Evolutionary conservation across 179 eudicot genomes (phyloP).

Genomic region (Silene noctiflora): DNA sequence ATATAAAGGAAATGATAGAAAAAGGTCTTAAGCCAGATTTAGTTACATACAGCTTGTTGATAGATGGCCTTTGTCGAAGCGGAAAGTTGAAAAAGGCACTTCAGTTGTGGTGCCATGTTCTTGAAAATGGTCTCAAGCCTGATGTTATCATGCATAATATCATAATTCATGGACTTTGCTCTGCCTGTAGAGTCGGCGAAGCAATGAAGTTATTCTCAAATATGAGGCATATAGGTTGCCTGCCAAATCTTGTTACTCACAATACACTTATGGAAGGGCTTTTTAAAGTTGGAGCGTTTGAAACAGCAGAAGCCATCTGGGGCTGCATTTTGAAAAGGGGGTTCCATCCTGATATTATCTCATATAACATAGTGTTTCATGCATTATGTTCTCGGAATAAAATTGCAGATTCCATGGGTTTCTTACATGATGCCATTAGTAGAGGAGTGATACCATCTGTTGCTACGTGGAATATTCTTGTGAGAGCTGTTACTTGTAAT

Average conservation of each 20-base stretch:
- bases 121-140: constrained; percentile 60
- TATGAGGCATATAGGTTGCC: constrained; percentile 47
- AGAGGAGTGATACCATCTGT: constrained; percentile 54
- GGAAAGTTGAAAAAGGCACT: constrained; percentile 62
- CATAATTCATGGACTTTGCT: constrained; percentile 78
- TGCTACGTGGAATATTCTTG: constrained; percentile 77
- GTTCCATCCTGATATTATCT: constrained; percentile 69
- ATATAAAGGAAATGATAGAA: constrained; percentile 74
- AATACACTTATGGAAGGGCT: constrained; percentile 92
- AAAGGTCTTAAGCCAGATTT: constrained; percentile 59
- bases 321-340: constrained; percentile 52
- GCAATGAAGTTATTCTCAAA: constrained; percentile 54
- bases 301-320: constrained; percentile 63
- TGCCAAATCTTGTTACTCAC: constrained; percentile 75
- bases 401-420: constrained; percentile 45
- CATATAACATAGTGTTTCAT: constrained; percentile 71
- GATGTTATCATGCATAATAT: constrained; percentile 84
- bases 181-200: constrained; percentile 51
- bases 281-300: constrained; percentile 51
- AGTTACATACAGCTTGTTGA: constrained; percentile 66
- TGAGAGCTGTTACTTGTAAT: constrained; percentile 49
- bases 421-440: constrained; percentile 56
- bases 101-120: constrained; percentile 58
- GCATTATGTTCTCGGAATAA: constrained; percentile 73
- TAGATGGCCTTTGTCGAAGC: constrained; percentile 63